Evolutionary conservation across 768 basidiomycete species (phyloP).

Genomic region (Kwoniella sp.): DNA sequence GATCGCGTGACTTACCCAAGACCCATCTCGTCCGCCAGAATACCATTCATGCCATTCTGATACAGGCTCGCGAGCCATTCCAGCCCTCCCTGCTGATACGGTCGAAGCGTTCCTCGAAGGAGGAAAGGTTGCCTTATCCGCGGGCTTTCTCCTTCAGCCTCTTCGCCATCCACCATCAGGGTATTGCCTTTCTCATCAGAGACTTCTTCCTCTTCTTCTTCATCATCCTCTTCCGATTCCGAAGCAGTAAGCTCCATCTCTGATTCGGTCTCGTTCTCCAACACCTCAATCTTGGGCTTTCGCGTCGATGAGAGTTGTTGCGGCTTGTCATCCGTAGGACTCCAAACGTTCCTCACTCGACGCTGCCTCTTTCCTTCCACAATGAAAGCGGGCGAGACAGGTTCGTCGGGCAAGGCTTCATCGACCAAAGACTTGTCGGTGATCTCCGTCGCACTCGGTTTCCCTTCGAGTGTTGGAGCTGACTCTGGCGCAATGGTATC

Average conservation of each 20-base stretch:
- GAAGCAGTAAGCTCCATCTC: conserved; percentile 3
- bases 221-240: conserved; percentile 11
- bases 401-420: conserved; percentile 4
- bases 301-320: conserved; percentile 10
- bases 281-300: conserved; percentile 28
- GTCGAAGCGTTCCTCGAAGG: conserved; percentile 52
- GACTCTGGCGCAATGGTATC: too few relatives aligned
- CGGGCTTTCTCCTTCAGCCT: conserved; percentile 12
- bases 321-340: conserved; percentile 29
- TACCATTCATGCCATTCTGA: conserved; percentile 53
- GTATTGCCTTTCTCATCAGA: conserved; percentile 18
- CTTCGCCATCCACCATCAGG: conserved; percentile 17
- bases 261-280: conserved; percentile 13
- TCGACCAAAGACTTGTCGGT: conserved; percentile 31
- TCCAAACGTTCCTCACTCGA: conserved; percentile 34
- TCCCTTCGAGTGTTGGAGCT: too few relatives aligned
- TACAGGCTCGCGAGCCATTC: conserved; percentile 54
- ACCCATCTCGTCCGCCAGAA: conserved; percentile 84
- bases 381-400: conserved; percentile 9
- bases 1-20: conserved; percentile 64
- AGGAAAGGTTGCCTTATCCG: conserved; percentile 51
- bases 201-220: conserved; percentile 7
- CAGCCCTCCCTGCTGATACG: conserved; percentile 54
- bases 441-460: not conserved
- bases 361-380: conserved; percentile 38